phyloP scores from a whole-genome alignment of 305 asterid genomes.

The Rubia balearica region DNA sequence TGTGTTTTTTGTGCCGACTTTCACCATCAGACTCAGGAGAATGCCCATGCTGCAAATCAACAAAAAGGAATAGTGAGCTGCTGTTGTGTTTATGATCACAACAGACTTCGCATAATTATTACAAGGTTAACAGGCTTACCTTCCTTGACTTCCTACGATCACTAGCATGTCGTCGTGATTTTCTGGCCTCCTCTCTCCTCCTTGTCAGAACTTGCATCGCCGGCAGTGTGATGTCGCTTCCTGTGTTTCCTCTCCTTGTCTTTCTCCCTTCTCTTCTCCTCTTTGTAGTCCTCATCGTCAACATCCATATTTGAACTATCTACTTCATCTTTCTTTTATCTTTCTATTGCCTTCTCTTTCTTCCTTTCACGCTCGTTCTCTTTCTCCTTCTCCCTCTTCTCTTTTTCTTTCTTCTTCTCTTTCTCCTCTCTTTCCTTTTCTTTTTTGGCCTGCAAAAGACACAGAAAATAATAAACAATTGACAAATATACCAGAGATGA shows the following conservation, averaged over 20 bases:
- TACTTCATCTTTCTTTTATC: constrained; percentile 46
- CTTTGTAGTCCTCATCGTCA: constrained; percentile 55
- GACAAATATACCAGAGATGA: too few relatives aligned
- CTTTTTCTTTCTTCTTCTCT: constrained; percentile 73
- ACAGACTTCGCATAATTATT: neutral
- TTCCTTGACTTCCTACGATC: constrained; percentile 91
- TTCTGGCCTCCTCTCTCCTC: constrained; percentile 79
- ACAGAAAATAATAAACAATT: too few relatives aligned
- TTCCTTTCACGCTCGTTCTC: constrained; percentile 67
- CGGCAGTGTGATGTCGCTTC: constrained; percentile 74
- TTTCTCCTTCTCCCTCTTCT: constrained; percentile 55
- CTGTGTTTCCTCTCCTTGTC: constrained; percentile 83
- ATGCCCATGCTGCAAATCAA: constrained; percentile 52
- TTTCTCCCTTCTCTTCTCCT: constrained; percentile 72
- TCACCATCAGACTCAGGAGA: constrained; percentile 94
- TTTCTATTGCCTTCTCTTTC: constrained; percentile 64
- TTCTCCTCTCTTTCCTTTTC: constrained; percentile 84
- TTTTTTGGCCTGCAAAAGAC: constrained; percentile 54
- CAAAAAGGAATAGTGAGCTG: constrained; percentile 6
- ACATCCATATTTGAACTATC: constrained; percentile 53
- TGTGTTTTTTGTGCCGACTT: constrained; percentile 68
- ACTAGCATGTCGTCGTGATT: constrained; percentile 76
- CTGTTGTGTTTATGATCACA: constrained; percentile 5
- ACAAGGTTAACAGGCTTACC: constrained; percentile 30
- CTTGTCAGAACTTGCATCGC: constrained; percentile 74